Conservation (phyloP, 2,329 filamentous ascomycete genomes). For the Nectriaceae sp. region DNA sequence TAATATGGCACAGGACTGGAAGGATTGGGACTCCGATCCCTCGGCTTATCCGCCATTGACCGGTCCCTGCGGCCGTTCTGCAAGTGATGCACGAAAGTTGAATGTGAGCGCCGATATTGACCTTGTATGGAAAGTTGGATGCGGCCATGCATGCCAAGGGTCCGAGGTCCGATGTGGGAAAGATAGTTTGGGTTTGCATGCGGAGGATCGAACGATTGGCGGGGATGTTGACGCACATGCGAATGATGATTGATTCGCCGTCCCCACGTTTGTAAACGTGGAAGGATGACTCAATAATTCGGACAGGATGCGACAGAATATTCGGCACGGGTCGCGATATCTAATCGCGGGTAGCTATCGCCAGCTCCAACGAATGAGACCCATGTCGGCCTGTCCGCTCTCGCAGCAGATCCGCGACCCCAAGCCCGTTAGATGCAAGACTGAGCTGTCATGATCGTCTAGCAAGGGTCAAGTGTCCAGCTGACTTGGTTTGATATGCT, state of each 20-base stretch:
- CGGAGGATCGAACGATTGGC: constrained; percentile 24
- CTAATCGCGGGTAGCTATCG: constrained; percentile 11
- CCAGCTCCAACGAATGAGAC: constrained; percentile 15
- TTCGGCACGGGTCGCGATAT: constrained; percentile 7
- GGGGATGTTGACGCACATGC: constrained; percentile 7
- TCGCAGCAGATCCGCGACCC: constrained; percentile 16
- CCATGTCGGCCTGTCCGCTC: constrained; percentile 4
- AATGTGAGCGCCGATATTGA: constrained; percentile 4
- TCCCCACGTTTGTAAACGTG: constrained; percentile 11
- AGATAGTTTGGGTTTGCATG: constrained; percentile 9
- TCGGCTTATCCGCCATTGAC: constrained; percentile 6
- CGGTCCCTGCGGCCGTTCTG: constrained; percentile 18
- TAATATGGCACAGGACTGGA: neutral
- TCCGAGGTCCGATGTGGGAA: constrained; percentile 6
- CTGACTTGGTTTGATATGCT: constrained; percentile 13
- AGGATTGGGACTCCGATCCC: constrained; percentile 1
- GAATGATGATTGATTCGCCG: constrained; percentile 7
- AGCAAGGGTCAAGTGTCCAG: constrained; percentile 6
- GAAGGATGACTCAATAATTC: constrained; percentile 23
- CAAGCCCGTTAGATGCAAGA: constrained; percentile 19
- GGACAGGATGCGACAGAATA: constrained; percentile 15
- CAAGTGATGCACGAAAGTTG: constrained; percentile 13
- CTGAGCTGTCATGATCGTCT: constrained; percentile 25
- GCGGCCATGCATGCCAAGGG: constrained; percentile 17
- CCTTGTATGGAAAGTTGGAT: too few species aligned